A percentile compares a stretch with the other conserved stretches of the same genome.
These are phyloP conservation scores for Leishmania arabica DNA, from an alignment of 208 protist species.

Conservation along the genomic window DNA sequence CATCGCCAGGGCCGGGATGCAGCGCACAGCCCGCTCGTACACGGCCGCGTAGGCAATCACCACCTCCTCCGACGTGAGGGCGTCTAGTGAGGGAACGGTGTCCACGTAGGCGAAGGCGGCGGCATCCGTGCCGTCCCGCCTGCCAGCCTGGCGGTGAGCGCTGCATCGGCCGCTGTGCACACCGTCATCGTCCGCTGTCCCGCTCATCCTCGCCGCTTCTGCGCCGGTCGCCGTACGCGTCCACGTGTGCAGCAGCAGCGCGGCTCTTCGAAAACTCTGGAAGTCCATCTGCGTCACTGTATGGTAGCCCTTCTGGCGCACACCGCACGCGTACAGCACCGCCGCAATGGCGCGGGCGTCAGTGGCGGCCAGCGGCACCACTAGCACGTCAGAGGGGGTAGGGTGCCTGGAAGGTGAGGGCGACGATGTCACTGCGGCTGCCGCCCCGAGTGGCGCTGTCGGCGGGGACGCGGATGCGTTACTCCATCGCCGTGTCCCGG, in stretches of 20 bases:
- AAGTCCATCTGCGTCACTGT: conserved; percentile 50
- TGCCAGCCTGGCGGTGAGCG: not conserved
- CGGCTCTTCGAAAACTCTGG: conserved; percentile 54
- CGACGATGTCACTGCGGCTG: not conserved
- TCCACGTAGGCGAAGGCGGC: conserved; percentile 31
- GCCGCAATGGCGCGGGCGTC: conserved; percentile 58
- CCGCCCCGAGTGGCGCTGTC: not conserved
- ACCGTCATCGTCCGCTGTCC: not conserved
- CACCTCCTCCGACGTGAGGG: conserved; percentile 40
- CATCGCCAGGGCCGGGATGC: conserved; percentile 31
- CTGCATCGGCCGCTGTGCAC: not conserved
- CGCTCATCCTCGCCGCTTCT: not conserved
- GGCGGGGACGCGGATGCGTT: not conserved
- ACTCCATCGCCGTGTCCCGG: not conserved
- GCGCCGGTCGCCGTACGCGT: conserved; percentile 12
- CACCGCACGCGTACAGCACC: conserved; percentile 48
- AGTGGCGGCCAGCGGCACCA: conserved; percentile 27
- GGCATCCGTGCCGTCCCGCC: not conserved
- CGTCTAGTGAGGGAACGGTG: conserved; percentile 39
- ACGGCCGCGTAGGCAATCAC: conserved; percentile 41
- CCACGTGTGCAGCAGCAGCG: conserved; percentile 65
- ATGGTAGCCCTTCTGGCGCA: conserved; percentile 60
- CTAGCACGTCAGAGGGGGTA: not conserved
- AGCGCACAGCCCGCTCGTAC: conserved; percentile 25
- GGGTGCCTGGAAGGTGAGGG: not conserved